Base-by-base conservation (phyloP, 2,329 filamentous ascomycete genomes). In the Paracamarosporium sp. region DNA sequence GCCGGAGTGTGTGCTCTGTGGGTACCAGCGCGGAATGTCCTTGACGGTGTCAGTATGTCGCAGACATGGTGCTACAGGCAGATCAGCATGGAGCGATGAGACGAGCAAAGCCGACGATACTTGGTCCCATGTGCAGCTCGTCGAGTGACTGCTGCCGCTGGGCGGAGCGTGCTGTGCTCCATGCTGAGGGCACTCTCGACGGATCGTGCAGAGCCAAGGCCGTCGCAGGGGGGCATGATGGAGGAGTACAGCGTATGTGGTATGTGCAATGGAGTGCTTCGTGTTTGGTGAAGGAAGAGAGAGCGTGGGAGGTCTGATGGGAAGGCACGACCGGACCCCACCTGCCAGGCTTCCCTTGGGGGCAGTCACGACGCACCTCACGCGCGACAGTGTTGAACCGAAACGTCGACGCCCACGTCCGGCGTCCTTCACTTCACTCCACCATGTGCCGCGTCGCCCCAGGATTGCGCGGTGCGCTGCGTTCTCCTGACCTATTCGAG, bases 241-340 rank as follows among this genome's bases (percentile, higher is more conserved):
- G n/a, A n/a, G n/a, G n/a, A n/a, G n/a, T n/a, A 20, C 20, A 15
- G 40, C 12, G 40, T 36, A 20, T 45, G 27, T 15, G 6, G 24
- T 9, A 20, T 5, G n/a, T n/a, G n/a, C n/a, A n/a, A n/a, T n/a
- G n/a, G n/a, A n/a, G 20, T 11, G 11, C 20, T 27, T 25, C 20
- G 40, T n/a, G n/a, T 25, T 43, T 17, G 22, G 8, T 12, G 38
- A 8, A 41, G 30, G 27, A n/a, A 25, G 1, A 20, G 30, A 22
- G 51, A 30, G 15, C 9, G 15, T 4, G 27, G 8, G 17, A n/a
- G 45, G 5, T 24, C 13, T 25, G 9, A 27, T 9, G 35, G 4
- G 35, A 17, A 58, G 33, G 50, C 30, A 50, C 36, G 31, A 28
- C 22, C 15, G 54, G 38, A 51, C 47, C 33, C 27, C 41, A 50